Base-by-base conservation (phyloP, 2,329 filamentous ascomycete species). In the Fusarium anguioides region DNA sequence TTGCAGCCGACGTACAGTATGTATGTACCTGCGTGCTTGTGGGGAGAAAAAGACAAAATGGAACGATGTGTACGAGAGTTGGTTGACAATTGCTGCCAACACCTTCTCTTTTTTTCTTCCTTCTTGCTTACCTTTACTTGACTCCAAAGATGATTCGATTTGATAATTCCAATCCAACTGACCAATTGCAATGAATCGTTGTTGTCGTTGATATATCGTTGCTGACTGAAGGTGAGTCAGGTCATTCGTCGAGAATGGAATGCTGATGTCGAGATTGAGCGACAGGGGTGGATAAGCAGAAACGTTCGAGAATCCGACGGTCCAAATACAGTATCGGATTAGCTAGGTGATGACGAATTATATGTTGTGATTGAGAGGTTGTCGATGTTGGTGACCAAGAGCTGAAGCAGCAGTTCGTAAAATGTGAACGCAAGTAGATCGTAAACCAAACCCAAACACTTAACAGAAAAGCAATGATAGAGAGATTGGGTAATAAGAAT, bases 11-110 rank as follows among this genome's bases (percentile, higher is more conserved):
- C 36, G 24, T 54, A 46, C 45, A 60, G 56, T 54, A n/a, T n/a
- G n/a, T n/a, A n/a, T n/a, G n/a, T n/a, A 58, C 65, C 63, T 68
- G 65, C 60, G 50, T 62, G 41, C 35, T 24, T 66, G 60, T 63
- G 56, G 66, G 45, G 57, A 42, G 40, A 49, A 49, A 41, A 49
- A 41, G 41, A 44, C 15, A 54, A 41, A 40, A 60, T 63, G 53
- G 53, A 60, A 66, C 29, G 53, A 53, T 48, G 56, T 59, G 58
- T 47, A 35, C 31, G n/a, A 26, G 29, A 47, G 18, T 47, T 46
- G 36, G 47, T 41, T 33, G 54, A 44, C 44, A 49, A 39, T 33
- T 61, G 64, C 33, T 51, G 24, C 39, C 42, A 35, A 63, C 20
- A 35, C 46, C 27, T 18, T 42, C 36, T 54, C 53, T 56, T 53